phyloP scores from a whole-genome alignment of 129 eudicot genomes.

The Artemisia argyi region DNA sequence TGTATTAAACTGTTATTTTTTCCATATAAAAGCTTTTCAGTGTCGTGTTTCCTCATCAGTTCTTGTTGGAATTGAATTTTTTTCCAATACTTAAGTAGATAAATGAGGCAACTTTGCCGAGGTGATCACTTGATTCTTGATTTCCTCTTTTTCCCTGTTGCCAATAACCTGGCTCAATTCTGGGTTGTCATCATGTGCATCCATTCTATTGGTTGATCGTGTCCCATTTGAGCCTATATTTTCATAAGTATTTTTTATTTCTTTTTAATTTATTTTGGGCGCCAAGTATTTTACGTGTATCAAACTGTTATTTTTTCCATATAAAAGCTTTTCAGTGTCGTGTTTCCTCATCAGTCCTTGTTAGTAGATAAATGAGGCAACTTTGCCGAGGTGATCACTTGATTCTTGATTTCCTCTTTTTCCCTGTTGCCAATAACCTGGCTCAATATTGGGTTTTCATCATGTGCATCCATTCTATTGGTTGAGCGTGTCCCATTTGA shows the following conservation, averaged over 20 bases:
- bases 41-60: not conserved
- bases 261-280: not conserved
- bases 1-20: not conserved
- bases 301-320: not conserved
- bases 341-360: not conserved
- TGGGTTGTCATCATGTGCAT: slow-evolving; percentile 10
- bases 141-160: slow-evolving; percentile 52
- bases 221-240: slow-evolving; percentile 16
- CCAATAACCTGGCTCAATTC: slow-evolving; percentile 26
- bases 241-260: no score
- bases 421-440: slow-evolving; percentile 43
- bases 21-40: not conserved
- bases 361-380: not conserved
- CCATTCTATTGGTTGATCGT: slow-evolving; percentile 13
- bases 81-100: not conserved
- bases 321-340: not conserved
- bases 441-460: slow-evolving; percentile 19
- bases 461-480: slow-evolving; percentile 11
- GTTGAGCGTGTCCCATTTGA: slow-evolving; percentile 11
- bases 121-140: slow-evolving; percentile 33
- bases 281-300: not conserved
- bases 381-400: slow-evolving; percentile 34
- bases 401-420: slow-evolving; percentile 37
- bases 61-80: not conserved
- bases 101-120: slow-evolving; percentile 15